Evolutionary conservation across 192 early-diverging fungal species (phyloP).

Genomic region (Backusella sp.): DNA sequence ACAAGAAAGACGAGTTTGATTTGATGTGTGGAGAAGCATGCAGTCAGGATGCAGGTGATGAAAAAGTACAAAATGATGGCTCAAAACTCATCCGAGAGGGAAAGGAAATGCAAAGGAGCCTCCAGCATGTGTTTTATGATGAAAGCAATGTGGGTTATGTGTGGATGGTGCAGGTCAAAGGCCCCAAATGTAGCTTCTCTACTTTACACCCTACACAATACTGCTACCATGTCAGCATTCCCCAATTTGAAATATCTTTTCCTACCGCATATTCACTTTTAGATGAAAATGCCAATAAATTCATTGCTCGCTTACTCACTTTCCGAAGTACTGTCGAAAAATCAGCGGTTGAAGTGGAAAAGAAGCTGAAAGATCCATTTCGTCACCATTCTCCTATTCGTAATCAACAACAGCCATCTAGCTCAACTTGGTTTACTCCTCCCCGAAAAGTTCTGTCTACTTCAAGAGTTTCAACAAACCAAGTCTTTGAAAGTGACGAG

Average conservation of each 20-base stretch:
- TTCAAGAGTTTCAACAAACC: too few species aligned
- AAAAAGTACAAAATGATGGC: background rate
- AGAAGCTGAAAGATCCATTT: too few species aligned
- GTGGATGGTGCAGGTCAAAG: background rate
- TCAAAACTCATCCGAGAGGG: background rate
- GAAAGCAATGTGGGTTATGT: background rate
- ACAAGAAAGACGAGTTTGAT: background rate
- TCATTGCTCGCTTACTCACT: background rate
- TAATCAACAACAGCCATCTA: too few species aligned
- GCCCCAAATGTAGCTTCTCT: background rate
- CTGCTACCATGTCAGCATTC: background rate
- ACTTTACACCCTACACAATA: background rate
- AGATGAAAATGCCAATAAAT: background rate
- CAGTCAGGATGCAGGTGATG: background rate
- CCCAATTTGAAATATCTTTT: background rate
- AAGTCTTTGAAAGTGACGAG: too few species aligned
- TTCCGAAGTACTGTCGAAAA: background rate
- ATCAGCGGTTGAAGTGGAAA: background rate
- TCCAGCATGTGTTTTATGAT: background rate
- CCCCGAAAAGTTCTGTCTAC: too few species aligned
- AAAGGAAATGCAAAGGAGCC: background rate
- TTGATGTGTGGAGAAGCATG: background rate
- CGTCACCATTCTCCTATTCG: too few species aligned
- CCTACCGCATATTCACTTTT: background rate
- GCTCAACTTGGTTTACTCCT: too few species aligned